Conservation (phyloP, 306 rosid species). For the Glycine tomentella region DNA sequence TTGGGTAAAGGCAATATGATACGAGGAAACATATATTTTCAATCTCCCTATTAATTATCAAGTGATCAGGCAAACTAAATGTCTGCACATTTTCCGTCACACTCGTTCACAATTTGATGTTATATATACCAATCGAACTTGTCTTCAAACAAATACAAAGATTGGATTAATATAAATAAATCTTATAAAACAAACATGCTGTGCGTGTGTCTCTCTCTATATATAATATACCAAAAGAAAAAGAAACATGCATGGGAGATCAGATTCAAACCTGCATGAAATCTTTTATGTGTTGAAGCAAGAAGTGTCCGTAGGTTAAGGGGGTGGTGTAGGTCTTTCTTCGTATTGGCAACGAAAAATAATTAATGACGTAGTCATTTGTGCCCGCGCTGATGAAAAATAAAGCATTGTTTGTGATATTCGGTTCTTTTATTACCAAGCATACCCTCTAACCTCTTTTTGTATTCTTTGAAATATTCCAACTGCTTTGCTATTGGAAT, state of each 20-base stretch:
- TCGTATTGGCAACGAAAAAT: slow-evolving; percentile 62
- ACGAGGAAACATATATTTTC: too few relatives aligned
- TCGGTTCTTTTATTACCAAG: slow-evolving; percentile 56
- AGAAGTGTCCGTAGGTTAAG: slow-evolving; percentile 53
- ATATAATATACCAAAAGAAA: too few relatives aligned
- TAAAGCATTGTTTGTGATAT: slow-evolving; percentile 54
- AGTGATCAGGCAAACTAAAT: too few relatives aligned
- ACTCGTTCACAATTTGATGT: too few relatives aligned
- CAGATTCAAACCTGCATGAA: slow-evolving; percentile 61
- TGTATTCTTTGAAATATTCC: slow-evolving; percentile 68
- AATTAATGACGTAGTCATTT: slow-evolving; percentile 75
- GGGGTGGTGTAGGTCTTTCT: slow-evolving; percentile 42
- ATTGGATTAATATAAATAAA: too few relatives aligned
- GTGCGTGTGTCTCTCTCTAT: not conserved
- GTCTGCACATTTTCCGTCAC: too few relatives aligned
- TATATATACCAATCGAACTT: too few relatives aligned
- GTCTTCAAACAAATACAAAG: too few relatives aligned
- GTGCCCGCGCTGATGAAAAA: slow-evolving; percentile 78
- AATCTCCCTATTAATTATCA: too few relatives aligned
- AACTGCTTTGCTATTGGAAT: slow-evolving; percentile 61
- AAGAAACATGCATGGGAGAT: not conserved
- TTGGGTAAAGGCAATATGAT: too few relatives aligned
- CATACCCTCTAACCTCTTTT: slow-evolving; percentile 56
- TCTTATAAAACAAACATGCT: not conserved
- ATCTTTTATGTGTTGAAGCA: slow-evolving; percentile 54